Evolutionary conservation across 1,284 basidiomycete genomes (phyloP).

Genomic region (Ustilago trichophora): DNA sequence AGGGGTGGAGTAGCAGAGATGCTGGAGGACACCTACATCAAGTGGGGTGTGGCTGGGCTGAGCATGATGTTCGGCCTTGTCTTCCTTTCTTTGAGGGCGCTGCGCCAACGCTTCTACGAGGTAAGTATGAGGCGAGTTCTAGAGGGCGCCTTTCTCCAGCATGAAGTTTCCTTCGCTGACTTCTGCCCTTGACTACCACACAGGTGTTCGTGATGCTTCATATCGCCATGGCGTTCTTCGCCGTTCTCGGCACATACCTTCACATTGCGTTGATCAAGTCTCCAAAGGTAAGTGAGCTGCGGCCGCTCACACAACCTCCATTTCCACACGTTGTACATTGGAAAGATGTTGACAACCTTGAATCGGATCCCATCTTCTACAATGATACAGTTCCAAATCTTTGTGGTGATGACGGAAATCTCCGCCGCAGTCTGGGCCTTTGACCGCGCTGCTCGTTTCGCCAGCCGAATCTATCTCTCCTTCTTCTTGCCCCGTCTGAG

Average conservation of each 20-base stretch:
- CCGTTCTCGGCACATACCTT: slow-evolving; percentile 58
- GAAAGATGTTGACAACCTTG: no score
- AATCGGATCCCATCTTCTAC: no score
- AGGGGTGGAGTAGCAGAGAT: slow-evolving; percentile 2
- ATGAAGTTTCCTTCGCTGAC: no score
- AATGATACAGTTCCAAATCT: slow-evolving; percentile 28
- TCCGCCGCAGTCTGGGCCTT: slow-evolving; percentile 36
- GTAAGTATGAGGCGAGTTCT: no score
- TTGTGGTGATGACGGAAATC: slow-evolving; percentile 37
- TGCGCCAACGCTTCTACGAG: slow-evolving; percentile 43
- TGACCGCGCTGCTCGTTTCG: slow-evolving; percentile 37
- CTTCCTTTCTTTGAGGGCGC: slow-evolving; percentile 29
- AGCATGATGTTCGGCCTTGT: slow-evolving; percentile 39
- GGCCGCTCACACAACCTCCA: no score
- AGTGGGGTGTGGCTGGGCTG: slow-evolving; percentile 54
- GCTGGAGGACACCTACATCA: slow-evolving; percentile 52
- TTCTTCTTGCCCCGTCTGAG: slow-evolving; percentile 9
- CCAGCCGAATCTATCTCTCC: slow-evolving; percentile 21
- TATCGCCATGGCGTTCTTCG: slow-evolving; percentile 60
- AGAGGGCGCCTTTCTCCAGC: no score
- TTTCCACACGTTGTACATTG: no score
- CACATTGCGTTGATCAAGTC: slow-evolving; percentile 55
- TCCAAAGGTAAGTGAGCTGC: slow-evolving; percentile 20
- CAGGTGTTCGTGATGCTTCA: slow-evolving; percentile 60
- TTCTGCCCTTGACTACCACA: neutral